phyloP scores from a whole-genome alignment of 2,329 filamentous ascomycete species.

The Ascochyta viciae-villosae region DNA sequence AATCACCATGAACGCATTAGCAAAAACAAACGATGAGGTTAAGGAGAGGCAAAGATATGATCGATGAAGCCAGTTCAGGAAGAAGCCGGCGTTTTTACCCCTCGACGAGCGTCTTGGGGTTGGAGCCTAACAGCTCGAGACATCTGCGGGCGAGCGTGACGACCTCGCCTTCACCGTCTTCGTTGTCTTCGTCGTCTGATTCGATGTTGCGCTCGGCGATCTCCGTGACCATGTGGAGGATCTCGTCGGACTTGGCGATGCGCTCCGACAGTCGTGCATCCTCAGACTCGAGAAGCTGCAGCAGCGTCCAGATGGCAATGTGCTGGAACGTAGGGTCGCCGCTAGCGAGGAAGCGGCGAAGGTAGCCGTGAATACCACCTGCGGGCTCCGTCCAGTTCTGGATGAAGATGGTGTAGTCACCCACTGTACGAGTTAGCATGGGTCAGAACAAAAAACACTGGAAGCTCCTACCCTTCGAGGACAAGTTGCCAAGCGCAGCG shows the following conservation, averaged over 20 bases:
- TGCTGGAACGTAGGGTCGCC: constrained; percentile 98
- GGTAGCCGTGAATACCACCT: constrained; percentile 93
- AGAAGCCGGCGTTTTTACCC: constrained; percentile 57
- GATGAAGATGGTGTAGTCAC: constrained; percentile 95
- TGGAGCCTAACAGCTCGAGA: constrained; percentile 82
- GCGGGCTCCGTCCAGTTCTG: constrained; percentile 92
- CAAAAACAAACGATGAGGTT: constrained; percentile 33
- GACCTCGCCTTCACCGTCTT: constrained; percentile 92
- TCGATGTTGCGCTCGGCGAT: constrained; percentile 91
- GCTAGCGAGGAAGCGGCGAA: constrained; percentile 89
- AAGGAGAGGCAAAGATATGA: constrained; percentile 29
- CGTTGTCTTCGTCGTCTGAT: constrained; percentile 82
- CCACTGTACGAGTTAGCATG: constrained; percentile 66
- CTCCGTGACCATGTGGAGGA: constrained; percentile 88
- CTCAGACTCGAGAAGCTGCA: constrained; percentile 94
- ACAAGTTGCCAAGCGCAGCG: constrained; percentile 91
- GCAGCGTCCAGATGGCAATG: constrained; percentile 96
- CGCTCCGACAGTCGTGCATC: constrained; percentile 86
- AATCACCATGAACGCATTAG: constrained; percentile 35
- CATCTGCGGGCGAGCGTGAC: constrained; percentile 90
- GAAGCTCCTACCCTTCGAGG: constrained; percentile 80
- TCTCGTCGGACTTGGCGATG: constrained; percentile 88
- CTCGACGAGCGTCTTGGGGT: constrained; percentile 81
- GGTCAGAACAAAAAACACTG: not conserved
- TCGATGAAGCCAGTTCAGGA: constrained; percentile 32